Conservation (phyloP, 2,329 filamentous ascomycete species). For the Alternaria sp. region DNA sequence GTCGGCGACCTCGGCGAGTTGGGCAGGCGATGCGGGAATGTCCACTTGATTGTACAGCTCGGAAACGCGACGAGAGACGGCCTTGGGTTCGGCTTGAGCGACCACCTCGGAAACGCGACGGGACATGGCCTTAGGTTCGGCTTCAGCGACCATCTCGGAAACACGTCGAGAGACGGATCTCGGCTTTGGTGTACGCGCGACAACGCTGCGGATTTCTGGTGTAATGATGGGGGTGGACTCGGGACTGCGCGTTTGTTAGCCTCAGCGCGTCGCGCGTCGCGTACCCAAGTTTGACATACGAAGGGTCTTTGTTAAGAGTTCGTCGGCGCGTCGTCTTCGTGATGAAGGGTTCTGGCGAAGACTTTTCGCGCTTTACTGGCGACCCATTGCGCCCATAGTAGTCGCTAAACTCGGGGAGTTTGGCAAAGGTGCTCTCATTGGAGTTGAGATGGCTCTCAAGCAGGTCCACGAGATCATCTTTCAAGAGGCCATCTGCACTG, state of each 20-base stretch:
- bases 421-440: constrained; percentile 69
- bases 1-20: constrained; percentile 64
- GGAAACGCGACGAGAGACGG: constrained; percentile 62
- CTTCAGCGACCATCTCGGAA: neutral
- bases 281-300: constrained; percentile 30
- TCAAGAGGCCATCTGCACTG: constrained; percentile 75
- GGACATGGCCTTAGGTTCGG: constrained; percentile 41
- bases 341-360: constrained; percentile 44
- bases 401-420: constrained; percentile 69
- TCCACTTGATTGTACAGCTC: constrained; percentile 55
- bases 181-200: constrained; percentile 46
- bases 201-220: constrained; percentile 47
- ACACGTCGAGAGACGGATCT: constrained; percentile 50
- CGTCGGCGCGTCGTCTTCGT: constrained; percentile 42
- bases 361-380: constrained; percentile 57
- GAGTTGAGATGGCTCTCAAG: constrained; percentile 53
- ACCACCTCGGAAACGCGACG: constrained; percentile 43
- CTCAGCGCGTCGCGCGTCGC: constrained; percentile 35
- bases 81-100: constrained; percentile 36
- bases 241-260: constrained; percentile 43
- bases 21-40: constrained; percentile 77
- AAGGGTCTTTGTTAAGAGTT: constrained; percentile 41
- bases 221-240: constrained; percentile 47
- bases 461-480: constrained; percentile 73
- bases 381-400: constrained; percentile 75